These are phyloP conservation scores for Saturnispora hagleri DNA, from an alignment of 805 yeast species.

Conservation along the genomic window DNA sequence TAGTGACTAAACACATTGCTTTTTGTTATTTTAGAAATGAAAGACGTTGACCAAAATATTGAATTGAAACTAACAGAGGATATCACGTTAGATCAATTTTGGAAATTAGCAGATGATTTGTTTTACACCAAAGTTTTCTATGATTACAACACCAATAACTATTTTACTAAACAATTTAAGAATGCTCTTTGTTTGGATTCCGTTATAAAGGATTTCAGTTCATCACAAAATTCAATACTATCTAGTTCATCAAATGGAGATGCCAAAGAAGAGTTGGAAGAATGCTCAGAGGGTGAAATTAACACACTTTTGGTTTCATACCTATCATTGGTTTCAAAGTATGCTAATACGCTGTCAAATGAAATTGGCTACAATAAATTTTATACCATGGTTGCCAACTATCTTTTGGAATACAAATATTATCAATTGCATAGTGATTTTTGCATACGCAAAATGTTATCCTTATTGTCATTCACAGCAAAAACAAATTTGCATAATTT, in stretches of 20 bases:
- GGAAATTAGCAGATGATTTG: slow-evolving; percentile 26
- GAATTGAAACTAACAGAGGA: slow-evolving; percentile 10
- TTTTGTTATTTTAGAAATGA: neutral
- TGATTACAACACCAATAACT: slow-evolving; percentile 18
- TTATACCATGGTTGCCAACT: slow-evolving; percentile 21
- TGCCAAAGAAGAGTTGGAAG: slow-evolving; percentile 8
- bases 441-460: slow-evolving; percentile 41
- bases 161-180: slow-evolving; percentile 16
- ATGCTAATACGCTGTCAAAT: slow-evolving; percentile 18
- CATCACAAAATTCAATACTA: neutral
- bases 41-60: neutral
- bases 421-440: slow-evolving; percentile 34
- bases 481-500: slow-evolving; percentile 20
- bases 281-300: slow-evolving; percentile 25
- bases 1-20: no score
- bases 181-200: neutral
- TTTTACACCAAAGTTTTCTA: slow-evolving; percentile 22
- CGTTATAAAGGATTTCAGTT: slow-evolving; percentile 2
- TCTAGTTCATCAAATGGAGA: neutral
- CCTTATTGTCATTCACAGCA: slow-evolving; percentile 31
- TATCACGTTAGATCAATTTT: slow-evolving; percentile 23
- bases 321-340: slow-evolving; percentile 24
- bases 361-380: slow-evolving; percentile 19
- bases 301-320: slow-evolving; percentile 29
- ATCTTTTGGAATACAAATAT: slow-evolving; percentile 17